phyloP scores from a whole-genome alignment of 2,329 filamentous ascomycete genomes.

The Ceratocystis variospora region DNA sequence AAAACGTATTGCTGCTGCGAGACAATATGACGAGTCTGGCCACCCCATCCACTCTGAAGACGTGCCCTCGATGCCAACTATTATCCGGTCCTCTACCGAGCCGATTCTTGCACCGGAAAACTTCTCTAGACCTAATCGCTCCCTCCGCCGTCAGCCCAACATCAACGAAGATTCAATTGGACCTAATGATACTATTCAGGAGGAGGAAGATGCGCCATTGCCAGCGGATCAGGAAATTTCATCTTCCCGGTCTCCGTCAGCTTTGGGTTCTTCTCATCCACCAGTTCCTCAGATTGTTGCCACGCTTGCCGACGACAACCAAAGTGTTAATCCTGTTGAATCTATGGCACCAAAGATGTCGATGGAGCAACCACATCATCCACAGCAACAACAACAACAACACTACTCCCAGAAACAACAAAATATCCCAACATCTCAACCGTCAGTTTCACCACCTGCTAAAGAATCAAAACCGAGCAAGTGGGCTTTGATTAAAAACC shows the following conservation, averaged over 20 bases:
- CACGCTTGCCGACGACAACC: slow-evolving; percentile 36
- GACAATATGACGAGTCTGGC: slow-evolving; percentile 14
- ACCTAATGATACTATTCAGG: slow-evolving; percentile 4
- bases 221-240: neutral
- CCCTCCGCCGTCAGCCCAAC: slow-evolving; percentile 36
- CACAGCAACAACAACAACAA: neutral
- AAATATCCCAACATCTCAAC: neutral
- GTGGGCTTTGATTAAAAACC: slow-evolving; percentile 8
- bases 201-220: slow-evolving; percentile 5
- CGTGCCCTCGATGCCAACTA: slow-evolving; percentile 27
- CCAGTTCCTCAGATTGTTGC: slow-evolving; percentile 50
- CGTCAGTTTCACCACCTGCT: slow-evolving; percentile 15
- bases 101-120: slow-evolving; percentile 41
- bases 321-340: neutral
- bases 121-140: slow-evolving; percentile 45
- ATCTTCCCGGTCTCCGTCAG: slow-evolving; percentile 16
- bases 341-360: neutral
- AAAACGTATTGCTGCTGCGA: slow-evolving; percentile 44
- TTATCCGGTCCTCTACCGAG: slow-evolving; percentile 57
- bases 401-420: neutral
- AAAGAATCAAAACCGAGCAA: slow-evolving; percentile 9
- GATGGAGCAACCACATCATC: neutral
- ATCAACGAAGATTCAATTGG: slow-evolving; percentile 33
- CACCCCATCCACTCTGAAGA: slow-evolving; percentile 27
- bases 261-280: slow-evolving; percentile 20